These are phyloP conservation scores for Rhinocladiella mackenziei DNA, from an alignment of 2,329 filamentous ascomycete genomes.

Conservation along the genomic window DNA sequence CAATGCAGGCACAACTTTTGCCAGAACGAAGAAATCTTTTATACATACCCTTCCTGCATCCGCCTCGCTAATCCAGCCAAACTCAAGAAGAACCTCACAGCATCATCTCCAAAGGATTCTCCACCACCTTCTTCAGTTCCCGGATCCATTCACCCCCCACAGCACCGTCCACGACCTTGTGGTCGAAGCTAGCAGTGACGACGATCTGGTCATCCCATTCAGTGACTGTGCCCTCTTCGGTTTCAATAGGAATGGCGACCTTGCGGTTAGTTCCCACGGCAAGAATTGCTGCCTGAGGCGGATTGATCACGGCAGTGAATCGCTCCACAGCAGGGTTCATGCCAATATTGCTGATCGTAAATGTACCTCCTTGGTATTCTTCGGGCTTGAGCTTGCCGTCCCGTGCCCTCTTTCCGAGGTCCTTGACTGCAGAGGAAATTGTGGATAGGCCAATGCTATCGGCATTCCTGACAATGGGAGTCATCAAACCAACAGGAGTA, in stretches of 20 bases:
- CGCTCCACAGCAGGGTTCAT: slow-evolving; percentile 97
- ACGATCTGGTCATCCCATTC: slow-evolving; percentile 98
- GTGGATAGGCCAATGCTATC: slow-evolving; percentile 79
- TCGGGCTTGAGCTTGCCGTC: slow-evolving; percentile 99
- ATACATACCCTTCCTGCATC: slow-evolving; percentile 25
- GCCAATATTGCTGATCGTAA: slow-evolving; percentile 99
- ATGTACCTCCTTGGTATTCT: slow-evolving; percentile 97
- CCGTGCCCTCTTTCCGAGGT: slow-evolving; percentile 90
- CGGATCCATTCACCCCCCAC: slow-evolving; percentile 95
- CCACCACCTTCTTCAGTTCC: slow-evolving; percentile 94
- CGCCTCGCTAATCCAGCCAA: slow-evolving; percentile 26
- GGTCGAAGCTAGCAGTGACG: slow-evolving; percentile 93
- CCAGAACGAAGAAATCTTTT: slow-evolving; percentile 24
- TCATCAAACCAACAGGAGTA: slow-evolving; percentile 91
- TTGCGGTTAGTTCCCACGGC: slow-evolving; percentile 93
- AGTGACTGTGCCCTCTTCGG: slow-evolving; percentile 73
- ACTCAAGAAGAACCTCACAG: slow-evolving; percentile 54
- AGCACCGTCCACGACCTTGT: slow-evolving; percentile 96
- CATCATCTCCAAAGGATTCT: slow-evolving; percentile 94
- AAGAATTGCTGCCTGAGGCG: slow-evolving; percentile 91
- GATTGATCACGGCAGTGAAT: slow-evolving; percentile 99
- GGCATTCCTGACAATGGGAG: slow-evolving; percentile 89
- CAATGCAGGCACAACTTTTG: slow-evolving; percentile 24
- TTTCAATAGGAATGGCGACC: slow-evolving; percentile 82
- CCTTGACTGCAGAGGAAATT: slow-evolving; percentile 88